These are phyloP conservation scores for Endotrypanum monterogeii DNA, from an alignment of 208 protist genomes.

Conservation along the genomic window DNA sequence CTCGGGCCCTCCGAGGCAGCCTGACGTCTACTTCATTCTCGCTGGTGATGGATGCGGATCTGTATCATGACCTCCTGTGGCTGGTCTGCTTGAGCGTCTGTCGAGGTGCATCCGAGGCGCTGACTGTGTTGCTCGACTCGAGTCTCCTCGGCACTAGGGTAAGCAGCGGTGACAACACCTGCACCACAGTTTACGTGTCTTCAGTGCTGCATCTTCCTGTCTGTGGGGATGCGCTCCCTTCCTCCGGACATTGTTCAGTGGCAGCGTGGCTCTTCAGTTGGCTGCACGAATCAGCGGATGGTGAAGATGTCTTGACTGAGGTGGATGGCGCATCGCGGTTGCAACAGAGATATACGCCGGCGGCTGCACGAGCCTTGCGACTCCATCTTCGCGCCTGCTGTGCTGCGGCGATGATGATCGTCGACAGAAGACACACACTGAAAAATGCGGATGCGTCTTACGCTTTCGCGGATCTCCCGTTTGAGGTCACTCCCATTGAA, in stretches of 20 bases:
- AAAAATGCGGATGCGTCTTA: not conserved
- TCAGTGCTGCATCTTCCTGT: not conserved
- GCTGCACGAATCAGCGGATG: slow-evolving; percentile 1
- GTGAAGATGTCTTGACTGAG: not conserved
- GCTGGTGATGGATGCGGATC: slow-evolving; percentile 3
- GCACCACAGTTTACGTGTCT: not conserved
- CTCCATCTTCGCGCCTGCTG: slow-evolving; percentile 25
- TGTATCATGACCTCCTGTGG: slow-evolving; percentile 22
- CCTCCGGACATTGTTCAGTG: not conserved
- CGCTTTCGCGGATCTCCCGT: slow-evolving; percentile 1
- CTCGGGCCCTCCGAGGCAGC: not conserved
- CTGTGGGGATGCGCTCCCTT: not conserved
- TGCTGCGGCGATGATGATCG: not conserved
- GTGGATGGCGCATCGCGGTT: not conserved
- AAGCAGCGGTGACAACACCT: not conserved
- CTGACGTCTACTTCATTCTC: not conserved
- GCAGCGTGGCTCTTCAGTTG: slow-evolving; percentile 10
- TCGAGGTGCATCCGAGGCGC: not conserved
- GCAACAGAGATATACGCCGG: not conserved
- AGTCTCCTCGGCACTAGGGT: not conserved
- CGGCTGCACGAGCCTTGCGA: slow-evolving; percentile 14
- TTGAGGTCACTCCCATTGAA: not conserved
- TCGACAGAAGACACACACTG: not conserved
- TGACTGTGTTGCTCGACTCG: slow-evolving; percentile 21
- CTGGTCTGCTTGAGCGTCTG: slow-evolving; percentile 7